Evolutionary conservation across 352 stramenopile species (phyloP), one percentile per base, ranked within the genome.

Genomic region (Phytophthora niederhauseri): DNA sequence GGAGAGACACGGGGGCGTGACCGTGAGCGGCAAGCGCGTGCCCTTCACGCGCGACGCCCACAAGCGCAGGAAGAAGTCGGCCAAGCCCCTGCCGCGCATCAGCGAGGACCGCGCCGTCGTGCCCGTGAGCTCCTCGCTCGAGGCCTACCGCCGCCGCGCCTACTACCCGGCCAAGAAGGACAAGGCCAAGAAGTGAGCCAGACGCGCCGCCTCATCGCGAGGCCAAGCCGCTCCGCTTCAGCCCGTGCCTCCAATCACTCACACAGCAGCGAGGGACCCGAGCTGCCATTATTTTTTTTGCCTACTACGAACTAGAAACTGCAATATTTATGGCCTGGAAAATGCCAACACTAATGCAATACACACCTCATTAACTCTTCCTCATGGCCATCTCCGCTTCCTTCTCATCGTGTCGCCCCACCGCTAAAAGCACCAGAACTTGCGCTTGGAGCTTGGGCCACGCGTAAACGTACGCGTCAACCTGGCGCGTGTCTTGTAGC

Each of bases 1-100:
- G 11, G 71, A 83, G 57, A 56, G 41, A 15, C 64, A 78, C 52
- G 76, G 76, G 6, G 60, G 72, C 43, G 66, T 80, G 24, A 83
- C 69, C 6, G 76, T 83, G 12, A 77, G 72, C 48, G 76, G 76
- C 56, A 72, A 72, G 30, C 69, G 76, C 52, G 69, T 83, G 12
- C 73, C 76, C 1, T 83, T 83, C 60, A 80, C 69, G n/a, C 64
- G 63, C 34, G 76, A 77, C 41, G 73, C 73, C 12, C 70, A 83
- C 51, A 68, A 67, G 31, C 61, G 64, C 43, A 66, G 53, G 28
- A 68, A 59, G 45, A 78, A 72, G 28, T 31, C 14, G 15, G 28
- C 53, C 7, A 71, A 69, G 50, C 65, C 61, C 19, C 38, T 82
- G 61, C 65, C 68, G 4, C 52, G 64, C 41, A 73, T 82, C n/a